Conservation (phyloP, 2,329 filamentous ascomycete genomes). For the Arthrobotrys conoides region DNA sequence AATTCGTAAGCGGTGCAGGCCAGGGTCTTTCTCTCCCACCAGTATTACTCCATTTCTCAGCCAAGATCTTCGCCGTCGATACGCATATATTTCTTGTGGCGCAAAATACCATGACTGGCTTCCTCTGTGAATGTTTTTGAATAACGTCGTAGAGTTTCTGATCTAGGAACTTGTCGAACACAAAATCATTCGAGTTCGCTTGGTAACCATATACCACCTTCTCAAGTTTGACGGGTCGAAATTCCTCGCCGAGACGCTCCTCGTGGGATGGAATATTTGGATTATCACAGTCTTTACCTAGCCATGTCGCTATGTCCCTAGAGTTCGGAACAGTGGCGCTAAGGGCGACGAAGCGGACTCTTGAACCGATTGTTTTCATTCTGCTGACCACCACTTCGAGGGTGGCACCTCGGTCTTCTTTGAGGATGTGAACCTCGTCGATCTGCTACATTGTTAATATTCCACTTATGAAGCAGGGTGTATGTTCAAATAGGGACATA, state of each 20-base stretch:
- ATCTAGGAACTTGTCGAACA: conserved; percentile 80
- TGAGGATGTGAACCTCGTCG: conserved; percentile 89
- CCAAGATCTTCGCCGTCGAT: conserved; percentile 77
- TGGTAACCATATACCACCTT: conserved; percentile 83
- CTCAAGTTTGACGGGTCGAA: conserved; percentile 81
- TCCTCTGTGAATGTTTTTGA: conserved; percentile 75
- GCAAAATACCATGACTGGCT: conserved; percentile 88
- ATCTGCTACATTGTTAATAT: conserved; percentile 68
- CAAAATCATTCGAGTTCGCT: conserved; percentile 77
- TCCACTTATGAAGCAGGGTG: neutral
- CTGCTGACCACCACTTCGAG: conserved; percentile 83
- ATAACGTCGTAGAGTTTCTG: conserved; percentile 77
- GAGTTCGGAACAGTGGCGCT: conserved; percentile 89
- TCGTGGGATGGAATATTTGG: conserved; percentile 75
- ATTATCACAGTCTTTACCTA: conserved; percentile 76
- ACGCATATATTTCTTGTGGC: conserved; percentile 80
- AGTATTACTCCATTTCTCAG: conserved; percentile 74
- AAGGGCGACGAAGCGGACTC: conserved; percentile 83
- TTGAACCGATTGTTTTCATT: conserved; percentile 84
- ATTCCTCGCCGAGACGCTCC: conserved; percentile 83
- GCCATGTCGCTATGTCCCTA: conserved; percentile 82
- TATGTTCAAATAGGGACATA: conserved; percentile 33
- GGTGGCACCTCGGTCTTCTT: conserved; percentile 82
- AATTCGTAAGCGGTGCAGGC: conserved; percentile 72
- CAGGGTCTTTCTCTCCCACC: conserved; percentile 74